phyloP scores from a whole-genome alignment of 2,329 filamentous ascomycete species.

The Paraphoma chrysanthemicola region DNA sequence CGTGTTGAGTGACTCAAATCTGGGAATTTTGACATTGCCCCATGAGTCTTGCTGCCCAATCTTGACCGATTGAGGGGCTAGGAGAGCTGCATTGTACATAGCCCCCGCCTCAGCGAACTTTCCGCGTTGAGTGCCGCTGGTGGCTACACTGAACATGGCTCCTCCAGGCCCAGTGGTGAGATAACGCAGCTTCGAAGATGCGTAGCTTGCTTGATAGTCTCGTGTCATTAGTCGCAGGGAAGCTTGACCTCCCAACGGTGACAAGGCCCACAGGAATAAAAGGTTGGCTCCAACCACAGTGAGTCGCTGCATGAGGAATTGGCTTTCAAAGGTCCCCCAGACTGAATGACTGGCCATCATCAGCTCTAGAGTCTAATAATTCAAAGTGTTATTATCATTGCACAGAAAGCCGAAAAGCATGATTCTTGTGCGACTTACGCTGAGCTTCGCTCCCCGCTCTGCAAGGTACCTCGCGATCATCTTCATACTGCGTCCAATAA shows the following conservation, averaged over 20 bases:
- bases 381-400: background rate
- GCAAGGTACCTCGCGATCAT: slow-evolving; percentile 44
- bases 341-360: slow-evolving; percentile 48
- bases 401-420: background rate
- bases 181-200: slow-evolving; percentile 28
- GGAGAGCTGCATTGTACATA: slow-evolving; percentile 35
- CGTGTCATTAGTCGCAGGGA: slow-evolving; percentile 40
- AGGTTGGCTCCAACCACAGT: slow-evolving; percentile 42
- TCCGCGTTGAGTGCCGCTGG: slow-evolving; percentile 1
- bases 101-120: slow-evolving; percentile 25
- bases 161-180: slow-evolving; percentile 34
- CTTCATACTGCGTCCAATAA: slow-evolving; percentile 44
- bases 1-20: slow-evolving; percentile 15
- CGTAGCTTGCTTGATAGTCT: background rate
- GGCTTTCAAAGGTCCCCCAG: slow-evolving; percentile 46
- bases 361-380: slow-evolving; percentile 38
- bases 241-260: slow-evolving; percentile 47
- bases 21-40: slow-evolving; percentile 47
- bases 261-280: slow-evolving; percentile 45
- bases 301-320: slow-evolving; percentile 36
- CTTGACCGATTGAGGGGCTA: slow-evolving; percentile 31
- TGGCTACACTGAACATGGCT: slow-evolving; percentile 14
- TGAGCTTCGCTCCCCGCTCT: slow-evolving; percentile 39
- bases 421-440: slow-evolving; percentile 21
- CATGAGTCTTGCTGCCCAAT: slow-evolving; percentile 35